Base-by-base conservation (phyloP, 768 basidiomycete genomes). In the Pisolithus microcarpus region DNA sequence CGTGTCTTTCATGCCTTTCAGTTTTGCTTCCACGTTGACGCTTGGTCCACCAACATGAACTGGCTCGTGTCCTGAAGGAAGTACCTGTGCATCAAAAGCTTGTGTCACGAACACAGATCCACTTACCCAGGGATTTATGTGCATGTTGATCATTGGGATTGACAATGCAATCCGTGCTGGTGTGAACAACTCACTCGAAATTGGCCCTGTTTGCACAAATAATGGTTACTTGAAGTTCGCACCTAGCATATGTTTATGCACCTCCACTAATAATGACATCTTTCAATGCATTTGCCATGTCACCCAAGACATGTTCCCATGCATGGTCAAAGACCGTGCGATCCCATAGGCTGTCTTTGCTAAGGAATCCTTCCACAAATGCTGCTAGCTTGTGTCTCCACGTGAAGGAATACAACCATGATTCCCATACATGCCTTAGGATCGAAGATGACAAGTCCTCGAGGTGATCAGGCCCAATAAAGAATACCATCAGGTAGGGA, bases 101-200 rank as follows among this genome's bases (percentile, higher is more conserved):
- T 94, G 87, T 7, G 87, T 80, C 6, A 87, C 87, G 40, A 93
- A 76, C 28, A 94, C 66, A 0, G 93, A 92, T 3, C 84, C 91
- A 2, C 84, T 73, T 19, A 84, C 82, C 37, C 80, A 67, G 4
- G 77, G 77, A 66, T 84, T 82, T 8, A 72, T 76, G 61, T 76
- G 80, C 1, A 72, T 72, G 61, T 82, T 79, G 47, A 92, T 77
- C 23, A 91, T 61, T 0, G 91, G 90, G 5, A 93, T 70, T 5
- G 87, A 89, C 21, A 94, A 72, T 9, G 85, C 81, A 50, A 90
- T 74, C 31, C 90, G 79, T 3, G 87, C 76, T 1, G 83, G 78
- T 4, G 78, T 79, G 44, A 90, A 65, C 5, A 71, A 52, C 10
- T 72, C 70, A 16, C 74, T 73, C 11, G 75, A 71, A 26, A 88